Base-by-base conservation (phyloP, 176 grass and related monocot species). In the Lolium multiflorum region DNA sequence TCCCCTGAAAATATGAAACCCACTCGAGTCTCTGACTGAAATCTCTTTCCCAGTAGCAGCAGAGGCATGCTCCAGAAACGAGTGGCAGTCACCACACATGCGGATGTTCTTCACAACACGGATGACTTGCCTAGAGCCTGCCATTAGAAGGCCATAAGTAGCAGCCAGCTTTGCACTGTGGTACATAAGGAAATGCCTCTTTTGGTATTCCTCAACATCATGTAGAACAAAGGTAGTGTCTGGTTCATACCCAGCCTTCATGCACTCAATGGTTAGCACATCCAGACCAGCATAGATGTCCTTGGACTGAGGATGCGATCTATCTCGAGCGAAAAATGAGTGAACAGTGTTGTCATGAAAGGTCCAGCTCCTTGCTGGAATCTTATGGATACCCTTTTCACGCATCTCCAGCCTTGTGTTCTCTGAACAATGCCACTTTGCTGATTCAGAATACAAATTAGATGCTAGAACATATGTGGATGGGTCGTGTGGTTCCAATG, bases 121-220 rank as follows among this genome's bases (percentile, higher is more conserved):
- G 26, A 95, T 70, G 0, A 81, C 69, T 56, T 47, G 70, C 9
- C 76, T 37, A n/a, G 79, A 80, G 14, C 82, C 9, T 18, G 75
- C 55, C 85, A 54, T 95, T 17, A 92, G 82, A 71, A 95, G 74
- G 10, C 93, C 93, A 68, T 95, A 87, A 86, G 89, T 88, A n/a
- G 84, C 55, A 16, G 93, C 93, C 17, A 92, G 63, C 78, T 95
- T 95, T 3, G 64, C 80, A 38, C 93, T 95, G 17, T 95, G 93
- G 83, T 95, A 95, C 85, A 95, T 88, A 48, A 92, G 85, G 83
- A 95, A 95, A 22, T 95, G 77, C 47, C 80, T 86, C 90, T 95
- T 95, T 57, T 95, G 93, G 82, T 90, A 95, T 57, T 95, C 93
- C 52, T 88, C 93, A 0, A 92, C 93, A 10, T 95, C 93, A 48